Evolutionary conservation across 164 flowering plant species (phyloP), one percentile per base, ranked within the genome.

Genomic region (Berberis vulgaris): DNA sequence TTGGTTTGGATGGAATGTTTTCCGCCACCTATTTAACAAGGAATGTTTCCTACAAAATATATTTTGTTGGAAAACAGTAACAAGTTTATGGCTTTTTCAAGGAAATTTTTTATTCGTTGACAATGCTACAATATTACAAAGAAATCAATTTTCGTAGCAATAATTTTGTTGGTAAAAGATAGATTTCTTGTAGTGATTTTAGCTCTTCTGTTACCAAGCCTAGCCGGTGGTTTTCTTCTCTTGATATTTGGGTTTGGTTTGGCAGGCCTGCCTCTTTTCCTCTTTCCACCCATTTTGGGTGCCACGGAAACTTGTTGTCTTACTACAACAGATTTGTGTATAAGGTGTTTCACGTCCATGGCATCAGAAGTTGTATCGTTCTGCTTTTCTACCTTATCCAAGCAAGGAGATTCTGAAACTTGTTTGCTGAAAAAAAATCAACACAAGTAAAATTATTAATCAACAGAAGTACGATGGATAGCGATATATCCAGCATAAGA

Each of bases 251-350:
- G n/a, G 49, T 50, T 50, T 50, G 60, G 2, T 9, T 42, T 65
- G 57, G 75, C 61, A 50, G 87, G 81, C 54, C 80, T 66, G 61
- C 86, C 87, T 71, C 84, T 79, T 76, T 72, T 85, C 67, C 75
- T 74, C 66, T 63, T 78, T 11, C 58, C 62, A 9, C 45, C 77
- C 49, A 57, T 76, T n/a, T 68, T 59, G 1, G 77, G 67, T 13
- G 73, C 58, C 54, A 44, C 59, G 57, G 67, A 46, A 40, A 49
- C 26, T 59, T 41, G 69, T 42, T 68, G 46, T 11, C 46, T 63
- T 55, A 65, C 67, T 9, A 50, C 46, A 50, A 42, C 60, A 68
- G 52, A 50, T 62, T 61, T 69, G 9, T 60, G 50, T 43, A 64
- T 59, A 58, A 45, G 66, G 8, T 60, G 7, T 57, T 74, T 69